Percentiles rank a stretch among this genome's conserved stretches.
These are phyloP conservation scores for Sporormia fimetaria DNA, from an alignment of 495 filamentous ascomycete species.

Conservation along the genomic window DNA sequence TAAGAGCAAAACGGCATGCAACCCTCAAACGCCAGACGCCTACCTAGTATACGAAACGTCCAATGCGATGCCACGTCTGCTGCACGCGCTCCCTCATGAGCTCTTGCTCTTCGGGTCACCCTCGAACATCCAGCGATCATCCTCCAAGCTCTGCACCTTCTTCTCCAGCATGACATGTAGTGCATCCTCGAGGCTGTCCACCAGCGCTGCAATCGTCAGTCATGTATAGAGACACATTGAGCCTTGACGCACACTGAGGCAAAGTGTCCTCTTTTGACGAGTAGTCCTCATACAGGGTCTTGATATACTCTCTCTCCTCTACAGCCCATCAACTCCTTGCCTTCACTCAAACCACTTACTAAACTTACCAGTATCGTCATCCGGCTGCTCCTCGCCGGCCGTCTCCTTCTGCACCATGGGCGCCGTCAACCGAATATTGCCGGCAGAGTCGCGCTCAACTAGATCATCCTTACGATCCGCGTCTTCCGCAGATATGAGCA, in stretches of 20 bases:
- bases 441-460: constrained; percentile 63
- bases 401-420: constrained; percentile 39
- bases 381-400: constrained; percentile 11
- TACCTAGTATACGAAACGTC: too few species aligned
- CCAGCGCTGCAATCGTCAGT: constrained; percentile 23
- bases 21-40: too few species aligned
- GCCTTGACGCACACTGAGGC: constrained; percentile 37
- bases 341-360: neutral
- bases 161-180: constrained; percentile 59
- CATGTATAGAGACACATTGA: too few species aligned
- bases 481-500: constrained; percentile 31
- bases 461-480: constrained; percentile 52
- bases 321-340: neutral
- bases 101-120: constrained; percentile 39
- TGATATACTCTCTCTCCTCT: constrained; percentile 43
- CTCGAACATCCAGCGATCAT: constrained; percentile 91
- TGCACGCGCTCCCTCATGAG: too few species aligned
- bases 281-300: constrained; percentile 36
- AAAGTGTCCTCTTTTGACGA: constrained; percentile 54
- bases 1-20: too few species aligned
- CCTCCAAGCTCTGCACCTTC: constrained; percentile 59
- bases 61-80: too few species aligned
- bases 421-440: constrained; percentile 44
- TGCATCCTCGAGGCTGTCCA: constrained; percentile 56
- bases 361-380: constrained; percentile 23